A percentile compares a stretch with the other conserved stretches of the same genome.
Conservation (phyloP, 768 basidiomycete species). For the Hericium alpestre region DNA sequence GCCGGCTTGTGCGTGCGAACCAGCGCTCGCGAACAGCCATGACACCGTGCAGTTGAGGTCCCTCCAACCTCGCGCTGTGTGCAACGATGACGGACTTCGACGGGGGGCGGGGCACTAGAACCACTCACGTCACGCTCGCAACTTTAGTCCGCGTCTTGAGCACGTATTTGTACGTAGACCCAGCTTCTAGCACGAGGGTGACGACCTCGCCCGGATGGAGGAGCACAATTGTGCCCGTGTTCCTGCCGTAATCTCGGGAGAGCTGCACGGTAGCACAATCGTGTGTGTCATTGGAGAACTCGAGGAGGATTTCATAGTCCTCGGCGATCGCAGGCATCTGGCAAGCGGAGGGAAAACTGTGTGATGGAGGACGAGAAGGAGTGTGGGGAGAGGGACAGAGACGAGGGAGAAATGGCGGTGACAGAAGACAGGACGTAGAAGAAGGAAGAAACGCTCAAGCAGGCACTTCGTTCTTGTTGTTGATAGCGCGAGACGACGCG, state of each 20-base stretch:
- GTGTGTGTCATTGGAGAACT: slow-evolving; percentile 60
- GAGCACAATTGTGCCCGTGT: slow-evolving; percentile 41
- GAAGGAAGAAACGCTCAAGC: background rate
- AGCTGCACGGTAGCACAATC: slow-evolving; percentile 56
- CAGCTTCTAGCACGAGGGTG: slow-evolving; percentile 59
- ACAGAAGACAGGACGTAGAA: slow-evolving; percentile 5
- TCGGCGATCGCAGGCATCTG: slow-evolving; percentile 52
- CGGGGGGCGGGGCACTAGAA: background rate
- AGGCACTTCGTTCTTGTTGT: background rate
- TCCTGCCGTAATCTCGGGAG: slow-evolving; percentile 51
- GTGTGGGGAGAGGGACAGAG: slow-evolving; percentile 2
- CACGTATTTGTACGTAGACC: slow-evolving; percentile 58
- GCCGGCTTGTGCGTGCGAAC: slow-evolving; percentile 21
- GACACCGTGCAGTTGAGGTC: slow-evolving; percentile 53
- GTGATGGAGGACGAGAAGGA: slow-evolving; percentile 32
- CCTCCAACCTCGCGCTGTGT: slow-evolving; percentile 52
- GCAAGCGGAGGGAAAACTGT: slow-evolving; percentile 1
- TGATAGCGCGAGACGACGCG: too few relatives aligned
- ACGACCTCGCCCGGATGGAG: slow-evolving; percentile 54
- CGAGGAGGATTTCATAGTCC: slow-evolving; percentile 55
- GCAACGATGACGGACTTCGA: background rate
- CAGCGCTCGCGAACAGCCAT: slow-evolving; percentile 39
- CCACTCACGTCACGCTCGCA: slow-evolving; percentile 56
- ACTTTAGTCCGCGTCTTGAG: slow-evolving; percentile 56
- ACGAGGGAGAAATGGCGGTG: slow-evolving; percentile 3